These are phyloP conservation scores for Bretziella fagacearum DNA, from an alignment of 2,329 filamentous ascomycete species.

Conservation along the genomic window DNA sequence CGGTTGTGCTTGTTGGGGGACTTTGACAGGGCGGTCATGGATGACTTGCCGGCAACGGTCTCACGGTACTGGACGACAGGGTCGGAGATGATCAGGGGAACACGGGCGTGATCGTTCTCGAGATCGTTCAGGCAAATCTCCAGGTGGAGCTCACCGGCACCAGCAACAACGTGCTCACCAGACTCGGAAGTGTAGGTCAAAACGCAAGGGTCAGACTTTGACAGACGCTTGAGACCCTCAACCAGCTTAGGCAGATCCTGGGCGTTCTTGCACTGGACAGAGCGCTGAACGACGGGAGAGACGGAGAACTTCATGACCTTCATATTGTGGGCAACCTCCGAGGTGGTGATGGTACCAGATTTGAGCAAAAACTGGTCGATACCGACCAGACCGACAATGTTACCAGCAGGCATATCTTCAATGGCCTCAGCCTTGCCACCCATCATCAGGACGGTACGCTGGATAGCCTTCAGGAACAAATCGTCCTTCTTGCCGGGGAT, in stretches of 20 bases:
- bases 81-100: conserved; percentile 94
- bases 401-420: conserved; percentile 96
- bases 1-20: conserved; percentile 99
- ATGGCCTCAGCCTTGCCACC: conserved; percentile 98
- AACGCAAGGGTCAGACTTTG: conserved; percentile 99
- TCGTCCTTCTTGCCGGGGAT: conserved; percentile 95
- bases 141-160: conserved; percentile 97
- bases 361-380: conserved; percentile 99
- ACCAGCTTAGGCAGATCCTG: conserved; percentile 99
- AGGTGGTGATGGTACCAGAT: conserved; percentile 97
- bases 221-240: conserved; percentile 99
- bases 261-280: conserved; percentile 99
- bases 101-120: conserved; percentile 96
- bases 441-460: conserved; percentile 99
- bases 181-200: conserved; percentile 76
- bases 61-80: conserved; percentile 98
- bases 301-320: conserved; percentile 99
- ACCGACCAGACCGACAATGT: conserved; percentile 98
- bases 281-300: conserved; percentile 94
- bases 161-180: conserved; percentile 97
- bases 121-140: conserved; percentile 99
- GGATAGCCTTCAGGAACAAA: conserved; percentile 97
- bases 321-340: conserved; percentile 95
- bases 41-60: conserved; percentile 69
- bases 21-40: conserved; percentile 96